Evolutionary conservation across 1,284 basidiomycete species (phyloP).

Genomic region (Naganishia liquefaciens): DNA sequence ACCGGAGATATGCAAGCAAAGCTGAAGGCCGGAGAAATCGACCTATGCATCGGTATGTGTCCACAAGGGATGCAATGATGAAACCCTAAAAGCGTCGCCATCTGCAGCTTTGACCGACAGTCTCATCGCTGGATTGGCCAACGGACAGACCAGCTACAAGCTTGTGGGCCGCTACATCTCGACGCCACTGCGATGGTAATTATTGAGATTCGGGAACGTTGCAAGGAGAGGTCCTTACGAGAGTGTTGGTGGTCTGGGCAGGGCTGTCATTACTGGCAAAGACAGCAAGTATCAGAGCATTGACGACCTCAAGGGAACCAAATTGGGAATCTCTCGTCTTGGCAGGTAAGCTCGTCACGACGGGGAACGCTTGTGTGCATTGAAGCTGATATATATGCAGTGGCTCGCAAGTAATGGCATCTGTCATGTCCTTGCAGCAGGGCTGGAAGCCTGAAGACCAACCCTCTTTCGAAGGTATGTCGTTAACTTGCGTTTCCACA

Average conservation of each 20-base stretch:
- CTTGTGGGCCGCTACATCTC: slow-evolving; percentile 91
- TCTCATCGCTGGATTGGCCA: slow-evolving; percentile 88
- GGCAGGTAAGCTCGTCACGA: slow-evolving; percentile 64
- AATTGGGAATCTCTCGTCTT: slow-evolving; percentile 83
- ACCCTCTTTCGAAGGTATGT: slow-evolving; percentile 72
- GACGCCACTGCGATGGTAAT: slow-evolving; percentile 80
- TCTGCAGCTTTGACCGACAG: slow-evolving; percentile 80
- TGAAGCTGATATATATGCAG: slow-evolving; percentile 50
- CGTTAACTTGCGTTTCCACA: neutral
- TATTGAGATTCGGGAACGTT: neutral
- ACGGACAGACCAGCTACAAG: slow-evolving; percentile 81
- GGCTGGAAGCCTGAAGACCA: slow-evolving; percentile 62
- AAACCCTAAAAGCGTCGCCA: neutral
- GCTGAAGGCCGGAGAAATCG: slow-evolving; percentile 79
- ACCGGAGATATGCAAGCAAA: slow-evolving; percentile 86
- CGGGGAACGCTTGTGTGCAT: neutral
- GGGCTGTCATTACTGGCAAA: slow-evolving; percentile 90
- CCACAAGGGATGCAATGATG: neutral
- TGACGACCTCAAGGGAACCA: slow-evolving; percentile 73
- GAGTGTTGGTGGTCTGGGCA: slow-evolving; percentile 46
- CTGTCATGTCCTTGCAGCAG: slow-evolving; percentile 85
- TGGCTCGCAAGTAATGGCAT: slow-evolving; percentile 91
- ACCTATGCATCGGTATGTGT: slow-evolving; percentile 73
- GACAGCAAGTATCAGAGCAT: slow-evolving; percentile 71
- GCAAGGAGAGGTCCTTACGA: neutral